Conservation (phyloP, 345 rosid genomes). For the Hevea brasiliensis region DNA sequence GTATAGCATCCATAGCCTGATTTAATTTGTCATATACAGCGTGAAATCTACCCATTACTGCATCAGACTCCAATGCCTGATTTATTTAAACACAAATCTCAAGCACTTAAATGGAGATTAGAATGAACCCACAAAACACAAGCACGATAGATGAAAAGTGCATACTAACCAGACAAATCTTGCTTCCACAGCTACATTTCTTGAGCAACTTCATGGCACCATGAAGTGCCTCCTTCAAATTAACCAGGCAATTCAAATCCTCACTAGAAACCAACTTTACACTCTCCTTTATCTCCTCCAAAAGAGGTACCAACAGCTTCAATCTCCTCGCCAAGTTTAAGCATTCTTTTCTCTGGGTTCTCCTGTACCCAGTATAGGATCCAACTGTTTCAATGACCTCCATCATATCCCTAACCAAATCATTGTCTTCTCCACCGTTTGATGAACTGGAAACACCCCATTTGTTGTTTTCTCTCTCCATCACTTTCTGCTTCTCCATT, state of each 20-base stretch:
- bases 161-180: slow-evolving; percentile 52
- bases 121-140: background rate
- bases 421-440: slow-evolving; percentile 22
- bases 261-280: slow-evolving; percentile 11
- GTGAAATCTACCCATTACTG: slow-evolving; percentile 53
- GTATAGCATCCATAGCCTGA: slow-evolving; percentile 50
- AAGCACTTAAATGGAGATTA: background rate
- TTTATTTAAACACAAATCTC: slow-evolving; percentile 1
- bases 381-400: slow-evolving; percentile 45
- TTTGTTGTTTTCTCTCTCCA: slow-evolving; percentile 4
- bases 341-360: slow-evolving; percentile 56
- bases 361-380: slow-evolving; percentile 42
- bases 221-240: slow-evolving; percentile 44
- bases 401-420: slow-evolving; percentile 36
- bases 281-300: slow-evolving; percentile 52
- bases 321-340: slow-evolving; percentile 54
- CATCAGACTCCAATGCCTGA: slow-evolving; percentile 69
- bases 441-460: slow-evolving; percentile 31
- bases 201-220: slow-evolving; percentile 55
- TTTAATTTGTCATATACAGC: slow-evolving; percentile 45
- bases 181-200: slow-evolving; percentile 56
- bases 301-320: slow-evolving; percentile 57
- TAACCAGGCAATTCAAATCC: slow-evolving; percentile 28
- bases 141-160: background rate
- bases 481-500: slow-evolving; percentile 29